A percentile compares a stretch with the other conserved stretches of the same genome.
Conservation (phyloP, 2,329 filamentous ascomycete species). For the Sporothrix inflata region DNA sequence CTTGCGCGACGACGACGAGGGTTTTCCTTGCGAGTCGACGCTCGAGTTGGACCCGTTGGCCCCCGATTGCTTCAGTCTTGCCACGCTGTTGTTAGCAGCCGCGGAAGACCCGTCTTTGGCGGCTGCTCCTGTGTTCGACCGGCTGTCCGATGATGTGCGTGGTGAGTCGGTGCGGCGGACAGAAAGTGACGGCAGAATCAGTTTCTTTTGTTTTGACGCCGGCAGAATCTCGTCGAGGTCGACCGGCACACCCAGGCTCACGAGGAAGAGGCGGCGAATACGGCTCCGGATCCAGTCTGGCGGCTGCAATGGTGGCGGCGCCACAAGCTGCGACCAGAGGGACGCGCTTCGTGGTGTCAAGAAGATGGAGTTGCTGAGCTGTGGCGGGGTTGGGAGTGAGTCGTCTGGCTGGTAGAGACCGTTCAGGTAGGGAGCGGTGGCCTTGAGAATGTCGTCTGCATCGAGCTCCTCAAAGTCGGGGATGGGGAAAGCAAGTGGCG, state of each 20-base stretch:
- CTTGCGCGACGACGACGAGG: slow-evolving; percentile 45
- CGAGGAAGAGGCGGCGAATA: slow-evolving; percentile 90
- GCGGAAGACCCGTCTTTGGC: neutral
- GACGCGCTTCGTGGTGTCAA: slow-evolving; percentile 85
- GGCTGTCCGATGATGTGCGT: slow-evolving; percentile 59
- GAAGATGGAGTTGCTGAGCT: slow-evolving; percentile 68
- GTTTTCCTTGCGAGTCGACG: slow-evolving; percentile 61
- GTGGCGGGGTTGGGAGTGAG: slow-evolving; percentile 54
- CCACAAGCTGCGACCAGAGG: slow-evolving; percentile 94
- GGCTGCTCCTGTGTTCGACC: slow-evolving; percentile 45
- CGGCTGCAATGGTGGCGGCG: slow-evolving; percentile 89
- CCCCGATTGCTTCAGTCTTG: slow-evolving; percentile 47
- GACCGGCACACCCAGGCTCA: slow-evolving; percentile 92
- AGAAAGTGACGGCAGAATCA: slow-evolving; percentile 81
- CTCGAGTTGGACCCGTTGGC: slow-evolving; percentile 61
- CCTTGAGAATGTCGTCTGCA: slow-evolving; percentile 61
- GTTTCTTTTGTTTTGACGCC: slow-evolving; percentile 96
- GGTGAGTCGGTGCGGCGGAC: slow-evolving; percentile 51
- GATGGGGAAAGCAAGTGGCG: slow-evolving; percentile 50
- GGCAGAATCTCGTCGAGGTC: slow-evolving; percentile 97
- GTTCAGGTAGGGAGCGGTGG: slow-evolving; percentile 68
- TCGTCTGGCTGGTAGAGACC: slow-evolving; percentile 65
- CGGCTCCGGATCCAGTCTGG: slow-evolving; percentile 98
- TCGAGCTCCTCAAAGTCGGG: slow-evolving; percentile 68
- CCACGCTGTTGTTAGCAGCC: slow-evolving; percentile 34